Conservation (phyloP, 768 basidiomycete genomes). For the Russula lepida region DNA sequence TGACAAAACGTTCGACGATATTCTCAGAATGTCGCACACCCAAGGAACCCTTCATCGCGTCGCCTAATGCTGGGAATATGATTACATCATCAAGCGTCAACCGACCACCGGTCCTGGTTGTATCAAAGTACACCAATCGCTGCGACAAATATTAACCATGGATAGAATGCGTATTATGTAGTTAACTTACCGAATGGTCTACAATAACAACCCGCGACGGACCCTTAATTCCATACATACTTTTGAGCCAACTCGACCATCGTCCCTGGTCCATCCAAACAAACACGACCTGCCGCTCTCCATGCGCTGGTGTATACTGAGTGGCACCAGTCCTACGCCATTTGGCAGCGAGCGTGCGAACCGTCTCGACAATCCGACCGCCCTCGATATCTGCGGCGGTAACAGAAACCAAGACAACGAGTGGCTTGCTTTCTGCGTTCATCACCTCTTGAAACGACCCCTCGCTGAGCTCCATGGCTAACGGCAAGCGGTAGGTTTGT, state of each 20-base stretch:
- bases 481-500: slow-evolving; percentile 61
- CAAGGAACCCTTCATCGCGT: slow-evolving; percentile 44
- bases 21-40: slow-evolving; percentile 61
- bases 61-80: slow-evolving; percentile 65
- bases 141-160: slow-evolving; percentile 25
- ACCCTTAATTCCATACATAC: slow-evolving; percentile 68
- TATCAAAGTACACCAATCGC: slow-evolving; percentile 71
- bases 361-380: slow-evolving; percentile 37
- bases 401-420: slow-evolving; percentile 69
- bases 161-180: not conserved
- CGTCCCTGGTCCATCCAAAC: slow-evolving; percentile 80
- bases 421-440: slow-evolving; percentile 64
- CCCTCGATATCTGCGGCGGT: slow-evolving; percentile 27
- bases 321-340: slow-evolving; percentile 46
- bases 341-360: slow-evolving; percentile 45
- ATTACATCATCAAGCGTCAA: slow-evolving; percentile 49
- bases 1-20: slow-evolving; percentile 52
- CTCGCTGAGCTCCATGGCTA: slow-evolving; percentile 61
- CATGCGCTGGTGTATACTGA: slow-evolving; percentile 22
- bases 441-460: slow-evolving; percentile 81
- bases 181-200: slow-evolving; percentile 62
- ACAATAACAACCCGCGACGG: slow-evolving; percentile 54
- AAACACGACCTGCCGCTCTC: slow-evolving; percentile 60
- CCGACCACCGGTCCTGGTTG: slow-evolving; percentile 44
- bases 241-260: slow-evolving; percentile 88